These are phyloP conservation scores for Spiromyces aspiralis DNA, from an alignment of 371 early-diverging fungal species.

Conservation along the genomic window DNA sequence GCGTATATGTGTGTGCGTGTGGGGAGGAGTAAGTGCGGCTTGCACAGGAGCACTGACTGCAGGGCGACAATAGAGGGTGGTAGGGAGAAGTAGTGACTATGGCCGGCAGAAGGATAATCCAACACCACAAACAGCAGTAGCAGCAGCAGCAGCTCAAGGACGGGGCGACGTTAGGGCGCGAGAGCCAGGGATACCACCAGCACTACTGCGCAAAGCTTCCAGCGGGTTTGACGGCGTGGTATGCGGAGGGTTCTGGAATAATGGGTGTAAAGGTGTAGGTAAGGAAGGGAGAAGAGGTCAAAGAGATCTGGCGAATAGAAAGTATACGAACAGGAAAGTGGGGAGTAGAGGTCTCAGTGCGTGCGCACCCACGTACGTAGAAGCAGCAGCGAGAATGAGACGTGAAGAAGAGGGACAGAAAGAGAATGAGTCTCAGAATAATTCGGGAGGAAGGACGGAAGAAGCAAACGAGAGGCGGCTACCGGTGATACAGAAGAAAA, in stretches of 20 bases:
- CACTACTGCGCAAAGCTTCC: too few relatives aligned
- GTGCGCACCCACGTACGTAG: not conserved
- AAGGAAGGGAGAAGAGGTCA: too few relatives aligned
- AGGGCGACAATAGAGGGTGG: not conserved
- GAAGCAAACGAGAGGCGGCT: not conserved
- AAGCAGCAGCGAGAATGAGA: not conserved
- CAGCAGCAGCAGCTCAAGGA: too few relatives aligned
- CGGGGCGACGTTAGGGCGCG: too few relatives aligned
- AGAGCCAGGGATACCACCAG: too few relatives aligned
- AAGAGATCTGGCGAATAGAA: too few relatives aligned
- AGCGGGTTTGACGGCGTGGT: too few relatives aligned
- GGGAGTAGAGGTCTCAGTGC: not conserved
- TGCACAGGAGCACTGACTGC: too few relatives aligned
- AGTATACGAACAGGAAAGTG: not conserved
- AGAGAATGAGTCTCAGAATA: not conserved
- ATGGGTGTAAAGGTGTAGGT: too few relatives aligned
- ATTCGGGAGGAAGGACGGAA: not conserved
- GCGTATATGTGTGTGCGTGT: not conserved
- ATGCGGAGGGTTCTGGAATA: too few relatives aligned
- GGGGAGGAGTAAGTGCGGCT: too few relatives aligned
- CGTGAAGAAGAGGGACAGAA: not conserved
- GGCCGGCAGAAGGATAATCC: not conserved
- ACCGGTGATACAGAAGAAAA: not conserved
- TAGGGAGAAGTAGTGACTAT: not conserved
- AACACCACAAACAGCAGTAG: too few relatives aligned